phyloP scores from a whole-genome alignment of 768 basidiomycete genomes.

The Lentinula edodes region DNA sequence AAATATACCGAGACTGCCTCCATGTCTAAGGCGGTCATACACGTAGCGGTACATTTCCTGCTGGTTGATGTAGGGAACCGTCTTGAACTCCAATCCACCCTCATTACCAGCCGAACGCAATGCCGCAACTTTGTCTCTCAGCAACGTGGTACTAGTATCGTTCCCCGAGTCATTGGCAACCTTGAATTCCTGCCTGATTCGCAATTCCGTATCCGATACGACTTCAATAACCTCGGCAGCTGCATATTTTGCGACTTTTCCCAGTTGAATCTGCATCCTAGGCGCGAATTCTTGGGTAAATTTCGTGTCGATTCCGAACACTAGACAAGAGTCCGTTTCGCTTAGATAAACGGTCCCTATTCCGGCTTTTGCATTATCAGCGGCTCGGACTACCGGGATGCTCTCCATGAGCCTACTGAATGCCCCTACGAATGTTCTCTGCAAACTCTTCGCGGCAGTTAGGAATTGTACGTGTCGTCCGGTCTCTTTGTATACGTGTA shows the following conservation, averaged over 20 bases:
- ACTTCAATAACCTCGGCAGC: constrained; percentile 85
- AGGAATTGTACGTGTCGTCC: constrained; percentile 79
- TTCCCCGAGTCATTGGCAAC: constrained; percentile 42
- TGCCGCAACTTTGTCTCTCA: constrained; percentile 65
- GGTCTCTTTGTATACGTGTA: constrained; percentile 83
- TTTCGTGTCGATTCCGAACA: constrained; percentile 74
- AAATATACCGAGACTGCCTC: constrained; percentile 93
- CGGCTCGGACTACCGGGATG: constrained; percentile 91
- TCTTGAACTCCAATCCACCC: constrained; percentile 72
- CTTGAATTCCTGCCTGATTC: constrained; percentile 81
- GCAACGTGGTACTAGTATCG: constrained; percentile 60
- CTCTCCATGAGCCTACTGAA: constrained; percentile 81
- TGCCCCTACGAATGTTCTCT: constrained; percentile 71
- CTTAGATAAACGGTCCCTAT: constrained; percentile 68
- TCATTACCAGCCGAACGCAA: constrained; percentile 40
- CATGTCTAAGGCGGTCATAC: constrained; percentile 78
- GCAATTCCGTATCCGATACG: constrained; percentile 79
- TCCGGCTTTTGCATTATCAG: constrained; percentile 81
- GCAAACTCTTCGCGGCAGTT: constrained; percentile 86
- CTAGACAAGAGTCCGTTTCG: constrained; percentile 66
- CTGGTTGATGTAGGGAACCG: constrained; percentile 86
- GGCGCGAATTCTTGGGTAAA: constrained; percentile 72
- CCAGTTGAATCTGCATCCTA: constrained; percentile 81
- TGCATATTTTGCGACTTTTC: constrained; percentile 69
- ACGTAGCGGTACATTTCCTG: constrained; percentile 94